Percentiles rank a stretch among this genome's conserved stretches.
These are phyloP conservation scores for Didymella pinodella DNA, from an alignment of 2,329 filamentous ascomycete genomes.

Conservation along the genomic window DNA sequence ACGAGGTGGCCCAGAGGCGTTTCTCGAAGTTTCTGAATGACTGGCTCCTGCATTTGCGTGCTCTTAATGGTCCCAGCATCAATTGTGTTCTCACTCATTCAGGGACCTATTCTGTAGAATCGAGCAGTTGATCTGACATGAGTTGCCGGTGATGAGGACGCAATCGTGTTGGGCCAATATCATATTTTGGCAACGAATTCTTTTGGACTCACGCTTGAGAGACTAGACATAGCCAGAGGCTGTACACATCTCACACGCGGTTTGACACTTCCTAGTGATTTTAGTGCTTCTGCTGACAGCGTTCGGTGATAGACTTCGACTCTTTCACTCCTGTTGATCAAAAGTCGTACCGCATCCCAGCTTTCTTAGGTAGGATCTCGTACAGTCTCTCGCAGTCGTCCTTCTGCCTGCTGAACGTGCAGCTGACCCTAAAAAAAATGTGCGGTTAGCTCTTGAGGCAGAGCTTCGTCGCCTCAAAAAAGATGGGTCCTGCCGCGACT, in stretches of 20 bases:
- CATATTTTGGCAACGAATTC: too few species aligned
- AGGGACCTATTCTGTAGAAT: too few species aligned
- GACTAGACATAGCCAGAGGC: too few species aligned
- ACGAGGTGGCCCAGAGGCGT: too few species aligned
- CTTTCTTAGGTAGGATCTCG: background rate
- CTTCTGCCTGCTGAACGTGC: background rate
- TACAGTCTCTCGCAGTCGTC: background rate
- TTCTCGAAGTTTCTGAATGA: too few species aligned
- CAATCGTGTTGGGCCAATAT: too few species aligned
- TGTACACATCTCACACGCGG: background rate
- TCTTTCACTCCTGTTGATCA: background rate
- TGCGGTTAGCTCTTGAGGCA: background rate
- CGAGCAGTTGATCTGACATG: background rate
- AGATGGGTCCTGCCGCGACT: constrained; percentile 1
- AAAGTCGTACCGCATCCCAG: background rate
- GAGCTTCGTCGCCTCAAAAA: background rate
- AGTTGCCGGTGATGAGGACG: background rate
- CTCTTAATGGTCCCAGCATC: too few species aligned
- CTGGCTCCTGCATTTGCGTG: too few species aligned
- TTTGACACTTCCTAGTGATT: background rate
- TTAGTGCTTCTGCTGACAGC: background rate
- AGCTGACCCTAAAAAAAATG: background rate
- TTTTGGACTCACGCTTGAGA: too few species aligned
- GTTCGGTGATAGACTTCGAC: background rate
- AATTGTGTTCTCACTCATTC: too few species aligned